These are phyloP conservation scores for Ceraceosorus guamensis DNA, from an alignment of 1,284 basidiomycete genomes.

Conservation along the genomic window DNA sequence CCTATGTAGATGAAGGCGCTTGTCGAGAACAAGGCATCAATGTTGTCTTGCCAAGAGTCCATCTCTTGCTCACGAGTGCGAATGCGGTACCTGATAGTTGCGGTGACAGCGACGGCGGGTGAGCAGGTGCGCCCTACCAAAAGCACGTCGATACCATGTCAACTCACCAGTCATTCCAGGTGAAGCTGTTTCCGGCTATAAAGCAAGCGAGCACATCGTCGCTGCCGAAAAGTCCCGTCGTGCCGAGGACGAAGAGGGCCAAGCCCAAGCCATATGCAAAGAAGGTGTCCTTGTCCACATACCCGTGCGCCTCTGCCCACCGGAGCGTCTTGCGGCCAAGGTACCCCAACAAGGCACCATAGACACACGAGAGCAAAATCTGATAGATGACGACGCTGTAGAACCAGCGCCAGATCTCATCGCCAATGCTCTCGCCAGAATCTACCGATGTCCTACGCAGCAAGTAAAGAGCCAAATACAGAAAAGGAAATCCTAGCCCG, in stretches of 20 bases:
- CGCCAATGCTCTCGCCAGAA: slow-evolving; percentile 28
- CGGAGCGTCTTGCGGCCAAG: slow-evolving; percentile 49
- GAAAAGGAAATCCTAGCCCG: slow-evolving; percentile 44
- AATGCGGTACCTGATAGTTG: slow-evolving; percentile 52
- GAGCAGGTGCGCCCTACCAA: too few relatives aligned
- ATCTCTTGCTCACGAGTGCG: slow-evolving; percentile 52
- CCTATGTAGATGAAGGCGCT: slow-evolving; percentile 51
- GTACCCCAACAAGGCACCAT: slow-evolving; percentile 49
- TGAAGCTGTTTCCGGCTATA: slow-evolving; percentile 49
- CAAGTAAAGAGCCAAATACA: slow-evolving; percentile 49
- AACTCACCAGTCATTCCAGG: slow-evolving; percentile 50
- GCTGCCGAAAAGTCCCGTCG: slow-evolving; percentile 50
- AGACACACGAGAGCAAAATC: slow-evolving; percentile 45
- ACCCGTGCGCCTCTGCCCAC: slow-evolving; percentile 43
- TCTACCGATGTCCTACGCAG: slow-evolving; percentile 31
- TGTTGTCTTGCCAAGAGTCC: slow-evolving; percentile 54
- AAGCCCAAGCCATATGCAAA: slow-evolving; percentile 50
- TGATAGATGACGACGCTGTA: slow-evolving; percentile 50
- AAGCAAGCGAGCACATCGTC: slow-evolving; percentile 51
- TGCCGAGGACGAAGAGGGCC: slow-evolving; percentile 49
- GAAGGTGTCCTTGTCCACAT: slow-evolving; percentile 50
- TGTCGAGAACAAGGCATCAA: slow-evolving; percentile 54
- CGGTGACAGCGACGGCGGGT: too few relatives aligned
- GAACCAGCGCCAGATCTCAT: slow-evolving; percentile 48
- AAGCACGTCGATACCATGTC: too few relatives aligned